phyloP scores from a whole-genome alignment of 192 early-diverging fungal species.

The Backusella circina region DNA sequence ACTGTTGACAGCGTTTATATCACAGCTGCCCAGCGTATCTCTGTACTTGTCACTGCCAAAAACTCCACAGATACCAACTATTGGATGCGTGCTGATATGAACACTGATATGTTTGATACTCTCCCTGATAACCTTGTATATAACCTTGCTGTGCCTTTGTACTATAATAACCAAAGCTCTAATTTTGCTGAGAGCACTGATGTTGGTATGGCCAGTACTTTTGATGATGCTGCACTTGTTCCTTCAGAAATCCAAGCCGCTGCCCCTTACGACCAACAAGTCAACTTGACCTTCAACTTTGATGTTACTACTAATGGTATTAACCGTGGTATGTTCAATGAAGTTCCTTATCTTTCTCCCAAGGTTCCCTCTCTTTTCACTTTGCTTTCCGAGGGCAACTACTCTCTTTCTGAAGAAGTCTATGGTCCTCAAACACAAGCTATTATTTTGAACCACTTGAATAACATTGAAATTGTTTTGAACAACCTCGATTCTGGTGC shows the following conservation, averaged over 20 bases:
- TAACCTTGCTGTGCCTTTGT: constrained; percentile 54
- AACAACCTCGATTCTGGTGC: constrained; percentile 71
- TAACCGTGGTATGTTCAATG: constrained; percentile 84
- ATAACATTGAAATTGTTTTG: constrained; percentile 67
- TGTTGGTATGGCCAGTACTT: constrained; percentile 40
- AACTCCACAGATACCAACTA: constrained; percentile 62
- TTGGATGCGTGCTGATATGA: constrained; percentile 70
- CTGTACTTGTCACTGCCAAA: constrained; percentile 75
- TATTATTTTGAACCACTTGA: constrained; percentile 57
- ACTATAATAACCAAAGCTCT: constrained; percentile 40
- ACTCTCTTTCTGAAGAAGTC: constrained; percentile 42
- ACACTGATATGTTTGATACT: constrained; percentile 72
- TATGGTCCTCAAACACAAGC: constrained; percentile 67
- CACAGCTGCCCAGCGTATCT: constrained; percentile 74
- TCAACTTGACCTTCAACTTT: constrained; percentile 58
- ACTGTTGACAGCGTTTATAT: constrained; percentile 54
- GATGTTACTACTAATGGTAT: constrained; percentile 63
- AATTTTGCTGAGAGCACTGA: constrained; percentile 22
- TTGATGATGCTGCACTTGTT: constrained; percentile 55
- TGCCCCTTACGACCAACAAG: constrained; percentile 42
- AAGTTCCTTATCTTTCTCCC: constrained; percentile 61
- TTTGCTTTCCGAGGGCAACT: constrained; percentile 53
- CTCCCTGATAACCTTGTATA: constrained; percentile 52
- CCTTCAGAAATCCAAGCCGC: constrained; percentile 41
- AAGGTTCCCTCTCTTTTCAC: constrained; percentile 64